Base-by-base conservation (phyloP, 495 filamentous ascomycete species). In the Podospora didyma region DNA sequence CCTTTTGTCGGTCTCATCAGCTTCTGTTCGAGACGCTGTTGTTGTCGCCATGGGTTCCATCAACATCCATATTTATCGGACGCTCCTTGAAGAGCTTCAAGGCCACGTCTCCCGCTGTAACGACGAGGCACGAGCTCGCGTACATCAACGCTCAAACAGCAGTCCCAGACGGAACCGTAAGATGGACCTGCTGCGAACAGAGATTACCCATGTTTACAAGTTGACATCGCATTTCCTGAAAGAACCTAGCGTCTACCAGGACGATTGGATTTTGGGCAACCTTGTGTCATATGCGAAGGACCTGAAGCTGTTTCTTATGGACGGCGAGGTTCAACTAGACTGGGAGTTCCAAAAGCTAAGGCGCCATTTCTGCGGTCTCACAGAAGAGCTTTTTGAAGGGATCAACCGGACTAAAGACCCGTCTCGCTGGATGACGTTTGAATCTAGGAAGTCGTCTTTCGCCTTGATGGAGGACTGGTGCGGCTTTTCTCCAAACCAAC, bases 381-480 rank as follows among this genome's bases (percentile, higher is more conserved):
- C 96, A 72, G 93, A 97, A 62, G 89, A 91, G 62, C 77, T 98
- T 0, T 97, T 94, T 59, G 90, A 96, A 60, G 89, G 89, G 12
- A 87, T 96, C 57, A 96, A 94, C 63, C 85, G 89, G 37, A 90
- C 90, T 0, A 86, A 85, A 59, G 89, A 96, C 60, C 87, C 92
- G 4, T 85, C 88, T 2, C 81, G 89, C 20, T 97, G 92, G 90
- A 92, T 98, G 77, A 89, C 95, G 0, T 98, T 98, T 59, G 94
- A 97, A 67, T 88, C 91, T 0, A 79, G 94, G 22, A 92, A 96
- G 64, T 96, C 94, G 10, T 85, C 92, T 6, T 98, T 97, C 66
- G 86, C 92, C 5, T 72, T 97, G 31, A 97, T 98, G 92, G 93
- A 97, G 68, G 93, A 97, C 54, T 98, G 94, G 94, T 97, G 95